These are phyloP conservation scores for Suhomyces kilbournensis DNA, from an alignment of 805 yeast genomes.

Conservation along the genomic window DNA sequence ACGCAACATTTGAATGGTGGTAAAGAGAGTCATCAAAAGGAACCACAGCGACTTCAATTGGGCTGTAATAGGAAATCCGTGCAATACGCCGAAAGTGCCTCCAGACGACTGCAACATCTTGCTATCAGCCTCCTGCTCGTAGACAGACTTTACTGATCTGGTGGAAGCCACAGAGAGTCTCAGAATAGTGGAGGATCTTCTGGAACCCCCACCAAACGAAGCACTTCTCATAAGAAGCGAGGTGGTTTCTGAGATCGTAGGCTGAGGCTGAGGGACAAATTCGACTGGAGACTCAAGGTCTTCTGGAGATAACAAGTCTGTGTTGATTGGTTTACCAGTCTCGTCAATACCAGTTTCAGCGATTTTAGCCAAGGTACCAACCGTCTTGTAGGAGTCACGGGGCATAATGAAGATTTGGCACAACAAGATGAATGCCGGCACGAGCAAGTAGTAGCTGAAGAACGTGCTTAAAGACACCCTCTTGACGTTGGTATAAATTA, in stretches of 20 bases:
- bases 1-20: constrained; percentile 86
- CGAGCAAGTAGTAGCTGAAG: constrained; percentile 64
- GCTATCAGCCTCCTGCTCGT: constrained; percentile 64
- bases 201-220: constrained; percentile 13
- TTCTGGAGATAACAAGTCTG: constrained; percentile 39
- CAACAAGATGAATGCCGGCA: constrained; percentile 72
- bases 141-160: constrained; percentile 53
- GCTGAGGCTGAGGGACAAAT: constrained; percentile 19
- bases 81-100: constrained; percentile 53
- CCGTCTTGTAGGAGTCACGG: constrained; percentile 64
- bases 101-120: constrained; percentile 52
- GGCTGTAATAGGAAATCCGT: constrained; percentile 50
- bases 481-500: constrained; percentile 49
- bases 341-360: constrained; percentile 75
- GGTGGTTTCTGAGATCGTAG: constrained; percentile 41
- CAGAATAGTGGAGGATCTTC: constrained; percentile 36
- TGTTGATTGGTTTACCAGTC: constrained; percentile 55
- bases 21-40: constrained; percentile 68
- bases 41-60: constrained; percentile 74
- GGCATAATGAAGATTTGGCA: constrained; percentile 86
- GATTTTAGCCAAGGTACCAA: constrained; percentile 63
- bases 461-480: constrained; percentile 51
- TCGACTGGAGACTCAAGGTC: constrained; percentile 23
- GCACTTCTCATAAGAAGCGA: constrained; percentile 36
- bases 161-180: constrained; percentile 30